Conservation (phyloP, 106 monocot species). For the Dendrobium huoshanense region DNA sequence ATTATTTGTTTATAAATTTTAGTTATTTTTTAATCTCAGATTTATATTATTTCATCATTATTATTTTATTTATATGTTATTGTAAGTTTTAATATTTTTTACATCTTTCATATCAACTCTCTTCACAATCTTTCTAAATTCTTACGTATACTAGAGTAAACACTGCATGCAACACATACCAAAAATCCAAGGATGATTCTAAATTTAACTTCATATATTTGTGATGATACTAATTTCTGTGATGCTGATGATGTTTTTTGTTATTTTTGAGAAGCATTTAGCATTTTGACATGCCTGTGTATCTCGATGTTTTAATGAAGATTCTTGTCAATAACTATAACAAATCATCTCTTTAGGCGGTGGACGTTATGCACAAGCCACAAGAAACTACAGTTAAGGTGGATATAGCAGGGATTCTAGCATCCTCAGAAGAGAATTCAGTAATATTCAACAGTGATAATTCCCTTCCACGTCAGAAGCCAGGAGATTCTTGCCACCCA, state of each 20-base stretch:
- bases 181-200: neutral
- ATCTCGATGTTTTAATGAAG: neutral
- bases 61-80: too few species aligned
- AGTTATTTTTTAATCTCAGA: too few species aligned
- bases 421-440: conserved; percentile 10
- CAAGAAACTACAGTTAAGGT: conserved; percentile 25
- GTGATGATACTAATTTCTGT: neutral
- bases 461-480: conserved; percentile 17
- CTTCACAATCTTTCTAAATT: too few species aligned
- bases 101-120: too few species aligned
- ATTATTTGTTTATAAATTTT: too few species aligned
- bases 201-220: neutral
- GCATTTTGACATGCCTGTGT: too few species aligned
- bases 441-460: neutral
- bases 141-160: too few species aligned
- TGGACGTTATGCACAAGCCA: conserved; percentile 1
- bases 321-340: neutral
- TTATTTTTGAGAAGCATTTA: neutral
- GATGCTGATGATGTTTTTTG: neutral
- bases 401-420: conserved; percentile 23
- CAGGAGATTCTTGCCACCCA: neutral
- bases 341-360: conserved; percentile 4
- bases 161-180: too few species aligned
- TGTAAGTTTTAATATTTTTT: too few species aligned
- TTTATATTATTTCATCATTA: too few species aligned